These are phyloP conservation scores for Sugiyamaella paludigena DNA, from an alignment of 1,139 yeast species.

Conservation along the genomic window DNA sequence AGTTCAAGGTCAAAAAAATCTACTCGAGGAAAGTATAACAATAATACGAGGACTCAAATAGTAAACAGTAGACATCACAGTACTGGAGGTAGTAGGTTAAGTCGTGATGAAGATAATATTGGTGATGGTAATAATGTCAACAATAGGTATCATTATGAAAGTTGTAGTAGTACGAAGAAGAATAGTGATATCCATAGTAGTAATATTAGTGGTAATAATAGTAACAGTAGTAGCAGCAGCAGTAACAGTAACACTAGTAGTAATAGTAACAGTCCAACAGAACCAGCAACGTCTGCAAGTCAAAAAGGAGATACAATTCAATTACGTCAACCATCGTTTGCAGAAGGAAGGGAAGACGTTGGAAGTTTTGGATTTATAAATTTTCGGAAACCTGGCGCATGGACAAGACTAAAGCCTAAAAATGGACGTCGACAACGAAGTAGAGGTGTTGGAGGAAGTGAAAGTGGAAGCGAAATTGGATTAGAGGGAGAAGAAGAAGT, in stretches of 20 bases:
- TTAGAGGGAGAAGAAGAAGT: too few relatives aligned
- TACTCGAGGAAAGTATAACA: neutral
- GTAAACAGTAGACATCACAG: neutral
- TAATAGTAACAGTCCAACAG: neutral
- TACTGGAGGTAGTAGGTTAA: constrained; percentile 5
- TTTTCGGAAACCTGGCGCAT: constrained; percentile 25
- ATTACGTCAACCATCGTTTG: constrained; percentile 24
- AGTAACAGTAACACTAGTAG: neutral
- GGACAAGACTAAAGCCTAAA: constrained; percentile 23
- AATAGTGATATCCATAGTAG: neutral
- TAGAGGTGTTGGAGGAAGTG: too few relatives aligned
- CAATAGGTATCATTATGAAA: constrained; percentile 1
- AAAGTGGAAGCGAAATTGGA: too few relatives aligned
- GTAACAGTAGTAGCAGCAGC: constrained; percentile 7
- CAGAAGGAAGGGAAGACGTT: constrained; percentile 22
- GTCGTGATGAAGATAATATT: constrained; percentile 4
- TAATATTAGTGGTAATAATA: constrained; percentile 6
- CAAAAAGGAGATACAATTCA: constrained; percentile 24
- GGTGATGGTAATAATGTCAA: constrained; percentile 4
- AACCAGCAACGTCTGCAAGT: neutral
- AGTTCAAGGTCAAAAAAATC: neutral
- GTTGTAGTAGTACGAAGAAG: neutral
- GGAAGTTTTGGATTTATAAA: constrained; percentile 25
- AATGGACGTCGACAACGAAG: too few relatives aligned
- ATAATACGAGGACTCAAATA: neutral